A percentile compares a stretch with the other conserved stretches of the same genome.
Conservation (phyloP, 805 yeast species). For the Isabelozyma rhagii region DNA sequence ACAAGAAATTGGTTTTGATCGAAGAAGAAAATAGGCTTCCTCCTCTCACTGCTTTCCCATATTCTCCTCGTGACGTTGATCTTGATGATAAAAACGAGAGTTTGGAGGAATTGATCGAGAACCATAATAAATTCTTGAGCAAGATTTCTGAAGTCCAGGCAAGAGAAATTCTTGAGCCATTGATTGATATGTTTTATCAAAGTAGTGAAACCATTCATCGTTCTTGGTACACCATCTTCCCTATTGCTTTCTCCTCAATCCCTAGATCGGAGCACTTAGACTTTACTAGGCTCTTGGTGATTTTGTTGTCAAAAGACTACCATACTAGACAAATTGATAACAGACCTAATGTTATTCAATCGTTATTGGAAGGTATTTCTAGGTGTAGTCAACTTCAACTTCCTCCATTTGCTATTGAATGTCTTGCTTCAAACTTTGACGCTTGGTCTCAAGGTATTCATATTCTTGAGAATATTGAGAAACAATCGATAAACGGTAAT, state of each 20-base stretch:
- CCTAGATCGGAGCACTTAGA: constrained; percentile 80
- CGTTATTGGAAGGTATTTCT: constrained; percentile 80
- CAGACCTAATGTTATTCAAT: constrained; percentile 83
- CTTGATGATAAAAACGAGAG: constrained; percentile 20
- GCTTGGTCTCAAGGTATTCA: constrained; percentile 90
- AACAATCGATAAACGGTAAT: constrained; percentile 58
- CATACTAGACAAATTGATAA: constrained; percentile 87
- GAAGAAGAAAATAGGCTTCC: constrained; percentile 53
- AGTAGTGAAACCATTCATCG: constrained; percentile 75
- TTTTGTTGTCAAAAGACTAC: constrained; percentile 82
- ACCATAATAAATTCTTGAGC: constrained; percentile 28
- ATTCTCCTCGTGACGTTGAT: constrained; percentile 19
- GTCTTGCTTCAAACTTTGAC: constrained; percentile 79
- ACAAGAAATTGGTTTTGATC: constrained; percentile 43
- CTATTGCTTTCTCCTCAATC: constrained; percentile 70
- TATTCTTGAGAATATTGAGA: constrained; percentile 70
- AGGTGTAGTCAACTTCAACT: constrained; percentile 68
- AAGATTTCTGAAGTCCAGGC: constrained; percentile 41
- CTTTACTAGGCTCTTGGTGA: constrained; percentile 75
- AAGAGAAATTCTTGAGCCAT: constrained; percentile 62
- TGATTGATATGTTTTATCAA: constrained; percentile 78
- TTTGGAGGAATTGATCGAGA: constrained; percentile 17
- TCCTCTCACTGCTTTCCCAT: constrained; percentile 44
- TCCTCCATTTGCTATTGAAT: constrained; percentile 92
- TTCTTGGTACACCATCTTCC: constrained; percentile 84